A percentile compares a stretch with the other conserved stretches of the same genome.
Evolutionary conservation across 208 protist genomes (phyloP).

Genomic region (Crithidia mellificae): DNA sequence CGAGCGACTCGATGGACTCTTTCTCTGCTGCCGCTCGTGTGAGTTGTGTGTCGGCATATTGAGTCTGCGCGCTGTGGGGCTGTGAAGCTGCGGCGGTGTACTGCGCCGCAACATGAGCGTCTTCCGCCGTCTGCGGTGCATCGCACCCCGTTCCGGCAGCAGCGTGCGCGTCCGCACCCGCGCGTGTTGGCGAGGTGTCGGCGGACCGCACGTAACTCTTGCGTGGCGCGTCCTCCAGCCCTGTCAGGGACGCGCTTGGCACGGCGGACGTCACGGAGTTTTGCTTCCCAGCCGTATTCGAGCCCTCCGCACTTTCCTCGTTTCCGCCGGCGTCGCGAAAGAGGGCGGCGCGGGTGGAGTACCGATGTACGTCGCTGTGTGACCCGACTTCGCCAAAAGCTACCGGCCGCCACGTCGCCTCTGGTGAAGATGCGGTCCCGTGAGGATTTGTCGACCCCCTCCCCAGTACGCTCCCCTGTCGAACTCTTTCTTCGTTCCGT

Average conservation of each 20-base stretch:
- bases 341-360: background rate
- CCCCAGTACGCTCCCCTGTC: background rate
- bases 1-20: too few relatives aligned
- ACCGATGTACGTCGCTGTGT: background rate
- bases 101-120: too few relatives aligned
- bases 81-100: too few relatives aligned
- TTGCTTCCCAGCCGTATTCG: background rate
- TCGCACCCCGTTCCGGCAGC: too few relatives aligned
- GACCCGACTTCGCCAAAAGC: background rate
- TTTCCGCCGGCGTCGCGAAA: background rate
- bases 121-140: too few relatives aligned
- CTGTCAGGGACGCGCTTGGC: conserved; percentile 3
- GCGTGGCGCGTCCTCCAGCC: conserved; percentile 43
- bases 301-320: conserved; percentile 10
- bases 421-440: background rate
- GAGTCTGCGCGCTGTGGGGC: too few relatives aligned
- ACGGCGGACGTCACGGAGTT: background rate
- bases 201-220: conserved; percentile 43
- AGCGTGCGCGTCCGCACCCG: background rate
- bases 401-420: conserved; percentile 5
- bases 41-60: background rate
- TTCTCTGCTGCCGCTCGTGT: background rate
- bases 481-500: background rate
- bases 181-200: conserved; percentile 6
- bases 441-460: background rate